Percentiles rank a stretch among this genome's conserved stretches.
These are phyloP conservation scores for Colletotrichum sidae DNA, from an alignment of 2,329 filamentous ascomycete genomes.

Conservation along the genomic window DNA sequence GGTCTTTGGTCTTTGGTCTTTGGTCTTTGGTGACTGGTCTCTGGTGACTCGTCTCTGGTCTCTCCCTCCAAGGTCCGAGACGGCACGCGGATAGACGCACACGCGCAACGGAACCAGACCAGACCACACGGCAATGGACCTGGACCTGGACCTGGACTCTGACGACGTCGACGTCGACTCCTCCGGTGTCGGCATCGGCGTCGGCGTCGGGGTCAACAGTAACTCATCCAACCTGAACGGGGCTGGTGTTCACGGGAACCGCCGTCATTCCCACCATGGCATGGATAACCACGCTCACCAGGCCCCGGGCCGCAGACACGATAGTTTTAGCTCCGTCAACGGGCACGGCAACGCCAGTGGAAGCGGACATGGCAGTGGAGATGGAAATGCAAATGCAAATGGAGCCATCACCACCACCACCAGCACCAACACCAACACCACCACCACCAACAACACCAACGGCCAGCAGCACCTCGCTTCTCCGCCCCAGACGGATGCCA, in stretches of 20 bases:
- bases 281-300: constrained; percentile 14
- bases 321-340: constrained; percentile 14
- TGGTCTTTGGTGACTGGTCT: neutral
- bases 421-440: neutral
- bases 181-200: constrained; percentile 31
- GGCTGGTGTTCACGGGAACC: constrained; percentile 5
- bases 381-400: neutral
- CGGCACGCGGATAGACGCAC: too few relatives aligned
- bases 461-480: constrained; percentile 1
- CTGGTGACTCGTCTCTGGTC: neutral
- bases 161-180: constrained; percentile 30
- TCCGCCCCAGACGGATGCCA: constrained; percentile 30
- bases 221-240: constrained; percentile 3
- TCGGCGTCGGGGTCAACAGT: constrained; percentile 15
- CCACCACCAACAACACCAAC: neutral
- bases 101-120: too few relatives aligned
- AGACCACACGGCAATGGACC: constrained; percentile 22
- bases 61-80: too few relatives aligned
- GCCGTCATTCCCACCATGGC: constrained; percentile 28
- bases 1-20: neutral
- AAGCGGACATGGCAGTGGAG: constrained; percentile 3
- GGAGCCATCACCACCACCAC: neutral
- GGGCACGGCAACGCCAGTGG: neutral
- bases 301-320: constrained; percentile 9
- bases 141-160: constrained; percentile 30